phyloP scores from a whole-genome alignment of 2,329 filamentous ascomycete species.

The Fusarium redolens region DNA sequence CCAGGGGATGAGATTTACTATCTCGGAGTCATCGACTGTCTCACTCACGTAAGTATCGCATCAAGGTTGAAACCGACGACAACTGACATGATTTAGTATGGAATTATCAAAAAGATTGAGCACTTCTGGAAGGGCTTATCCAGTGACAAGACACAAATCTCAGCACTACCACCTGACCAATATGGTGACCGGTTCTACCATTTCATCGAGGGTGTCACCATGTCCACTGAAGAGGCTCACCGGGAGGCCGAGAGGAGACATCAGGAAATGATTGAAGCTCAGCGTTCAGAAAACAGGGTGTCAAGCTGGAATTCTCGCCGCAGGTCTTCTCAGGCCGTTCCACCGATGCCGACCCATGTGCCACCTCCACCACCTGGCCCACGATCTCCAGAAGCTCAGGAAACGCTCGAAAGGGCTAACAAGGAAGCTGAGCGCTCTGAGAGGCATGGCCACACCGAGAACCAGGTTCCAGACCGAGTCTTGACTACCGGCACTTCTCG shows the following conservation, averaged over 20 bases:
- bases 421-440: conserved; percentile 53
- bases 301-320: conserved; percentile 53
- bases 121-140: conserved; percentile 97
- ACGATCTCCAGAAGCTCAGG: conserved; percentile 53
- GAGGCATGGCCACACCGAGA: conserved; percentile 50
- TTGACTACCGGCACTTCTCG: conserved; percentile 54
- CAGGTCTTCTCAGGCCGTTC: conserved; percentile 50
- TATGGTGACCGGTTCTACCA: conserved; percentile 95
- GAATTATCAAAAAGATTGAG: conserved; percentile 92
- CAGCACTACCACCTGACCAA: conserved; percentile 86
- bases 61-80: background rate
- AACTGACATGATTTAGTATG: conserved; percentile 72
- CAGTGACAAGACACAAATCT: conserved; percentile 86
- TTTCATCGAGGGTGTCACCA: conserved; percentile 91
- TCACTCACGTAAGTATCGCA: conserved; percentile 83
- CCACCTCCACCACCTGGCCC: conserved; percentile 56
- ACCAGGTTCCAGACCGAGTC: conserved; percentile 71
- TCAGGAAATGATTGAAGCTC: conserved; percentile 63
- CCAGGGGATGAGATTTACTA: conserved; percentile 96
- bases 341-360: conserved; percentile 59
- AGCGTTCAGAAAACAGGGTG: conserved; percentile 50
- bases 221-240: conserved; percentile 85
- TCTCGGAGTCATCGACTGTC: conserved; percentile 96
- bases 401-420: conserved; percentile 55
- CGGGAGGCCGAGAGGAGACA: conserved; percentile 71